phyloP scores from a whole-genome alignment of 768 basidiomycete genomes.

The Lactifluus piperatus region DNA sequence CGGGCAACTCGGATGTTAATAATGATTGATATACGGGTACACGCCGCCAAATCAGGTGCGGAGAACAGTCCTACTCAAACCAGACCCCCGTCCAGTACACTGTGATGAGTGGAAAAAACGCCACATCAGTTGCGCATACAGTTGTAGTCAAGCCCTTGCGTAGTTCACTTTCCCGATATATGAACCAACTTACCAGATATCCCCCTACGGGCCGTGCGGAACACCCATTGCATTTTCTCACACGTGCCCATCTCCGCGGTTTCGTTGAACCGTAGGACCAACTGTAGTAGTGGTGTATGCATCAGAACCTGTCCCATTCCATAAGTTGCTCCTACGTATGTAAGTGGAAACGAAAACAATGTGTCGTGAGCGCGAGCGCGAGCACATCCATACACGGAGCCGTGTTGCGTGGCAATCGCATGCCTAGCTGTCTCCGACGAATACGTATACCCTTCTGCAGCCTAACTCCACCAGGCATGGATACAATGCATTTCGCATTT shows the following conservation, averaged over 20 bases:
- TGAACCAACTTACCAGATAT: background rate
- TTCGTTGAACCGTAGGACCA: background rate
- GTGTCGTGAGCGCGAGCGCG: background rate
- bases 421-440: background rate
- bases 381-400: background rate
- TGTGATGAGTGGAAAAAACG: background rate
- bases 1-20: background rate
- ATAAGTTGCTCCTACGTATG: background rate
- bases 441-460: slow-evolving; percentile 6
- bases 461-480: slow-evolving; percentile 10
- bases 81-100: background rate
- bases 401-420: background rate
- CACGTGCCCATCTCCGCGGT: background rate
- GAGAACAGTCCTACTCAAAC: background rate
- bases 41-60: background rate
- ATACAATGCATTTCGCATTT: slow-evolving; percentile 4
- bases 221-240: background rate
- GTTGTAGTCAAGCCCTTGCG: background rate
- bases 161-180: slow-evolving; percentile 12
- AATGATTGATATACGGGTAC: background rate
- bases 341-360: background rate
- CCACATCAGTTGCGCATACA: slow-evolving; percentile 7
- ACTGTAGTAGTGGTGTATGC: background rate
- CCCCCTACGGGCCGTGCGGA: background rate
- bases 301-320: background rate